phyloP scores from a whole-genome alignment of 192 early-diverging fungal genomes.

The Rhizoclosmatium sp. region DNA sequence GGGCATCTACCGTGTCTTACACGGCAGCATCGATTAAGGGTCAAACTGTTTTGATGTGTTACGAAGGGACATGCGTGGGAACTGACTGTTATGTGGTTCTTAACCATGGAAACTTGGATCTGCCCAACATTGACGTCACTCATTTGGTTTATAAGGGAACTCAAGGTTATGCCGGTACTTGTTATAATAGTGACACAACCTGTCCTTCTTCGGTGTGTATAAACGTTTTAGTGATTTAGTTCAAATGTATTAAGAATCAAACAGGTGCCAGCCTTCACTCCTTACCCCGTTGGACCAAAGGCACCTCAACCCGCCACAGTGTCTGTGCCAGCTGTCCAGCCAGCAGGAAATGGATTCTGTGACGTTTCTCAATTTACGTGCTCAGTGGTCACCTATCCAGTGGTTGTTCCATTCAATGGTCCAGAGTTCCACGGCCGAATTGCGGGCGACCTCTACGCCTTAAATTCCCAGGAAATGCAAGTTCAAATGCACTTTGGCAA shows the following conservation, averaged over 20 bases:
- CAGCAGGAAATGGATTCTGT: background rate
- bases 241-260: too few relatives aligned
- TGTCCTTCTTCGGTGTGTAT: too few relatives aligned
- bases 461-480: conserved; percentile 3
- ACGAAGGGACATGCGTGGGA: background rate
- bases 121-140: background rate
- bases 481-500: conserved; percentile 4
- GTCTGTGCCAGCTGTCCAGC: background rate
- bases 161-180: background rate
- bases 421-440: background rate
- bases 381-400: background rate
- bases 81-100: background rate
- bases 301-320: too few relatives aligned
- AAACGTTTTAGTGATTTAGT: too few relatives aligned
- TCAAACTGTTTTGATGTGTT: background rate
- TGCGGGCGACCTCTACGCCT: background rate
- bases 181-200: too few relatives aligned
- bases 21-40: background rate
- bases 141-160: background rate
- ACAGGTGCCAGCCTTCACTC: too few relatives aligned
- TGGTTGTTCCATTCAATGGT: background rate
- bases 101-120: background rate
- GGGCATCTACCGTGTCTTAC: background rate
- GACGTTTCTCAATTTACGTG: background rate
- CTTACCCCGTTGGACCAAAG: too few relatives aligned